Evolutionary conservation across 1,284 basidiomycete genomes (phyloP), one percentile per base, ranked within the genome.

Genomic region (Fomitopsis betulina): DNA sequence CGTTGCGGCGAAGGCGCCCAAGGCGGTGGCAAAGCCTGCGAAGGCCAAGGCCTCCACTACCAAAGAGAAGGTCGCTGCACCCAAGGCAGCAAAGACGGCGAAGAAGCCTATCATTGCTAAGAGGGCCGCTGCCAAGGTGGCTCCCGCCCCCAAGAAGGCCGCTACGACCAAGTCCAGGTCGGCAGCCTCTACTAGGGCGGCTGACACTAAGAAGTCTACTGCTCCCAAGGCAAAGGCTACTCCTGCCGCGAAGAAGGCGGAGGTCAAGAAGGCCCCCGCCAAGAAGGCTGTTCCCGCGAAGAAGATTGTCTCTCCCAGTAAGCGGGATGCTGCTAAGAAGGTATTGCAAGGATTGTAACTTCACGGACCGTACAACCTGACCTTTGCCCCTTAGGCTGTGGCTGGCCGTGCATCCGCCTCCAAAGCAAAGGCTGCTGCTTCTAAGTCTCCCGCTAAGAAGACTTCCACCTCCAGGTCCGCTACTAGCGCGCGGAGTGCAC

Each of bases 321-420:
- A 77, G 68, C 78, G 84, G 42, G 79, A 75, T 53, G 40, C 75
- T 10, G 80, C 78, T 2, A 85, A 85, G 78, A 84, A 82, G 79
- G 84, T 83, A 27, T 27, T 63, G 50, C 30, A 4, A 6, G 37
- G n/a, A 21, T 17, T 8, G 17, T 1, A 33, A 2, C 0, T 39
- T 12, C 32, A 25, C 17, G 30, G 49, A 47, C 6, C 15, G 6
- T 21, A 5, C 43, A 5, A 10, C 33, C 13, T 51, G 53, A 37
- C 53, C 21, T 19, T 17, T 50, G 33, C 30, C 43, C 32, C 30
- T 58, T 33, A 85, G 84, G 72, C 76, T 55, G 72, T 76, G 21
- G 85, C 81, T 51, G 82, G 84, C 32, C 75, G 75, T 21, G 73
- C 65, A 17, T 58, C 70, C 39, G 57, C 75, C 9, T 40, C 68